Base-by-base conservation (phyloP, 2,329 filamentous ascomycete genomes). In the Ploettnerulaceae sp. region DNA sequence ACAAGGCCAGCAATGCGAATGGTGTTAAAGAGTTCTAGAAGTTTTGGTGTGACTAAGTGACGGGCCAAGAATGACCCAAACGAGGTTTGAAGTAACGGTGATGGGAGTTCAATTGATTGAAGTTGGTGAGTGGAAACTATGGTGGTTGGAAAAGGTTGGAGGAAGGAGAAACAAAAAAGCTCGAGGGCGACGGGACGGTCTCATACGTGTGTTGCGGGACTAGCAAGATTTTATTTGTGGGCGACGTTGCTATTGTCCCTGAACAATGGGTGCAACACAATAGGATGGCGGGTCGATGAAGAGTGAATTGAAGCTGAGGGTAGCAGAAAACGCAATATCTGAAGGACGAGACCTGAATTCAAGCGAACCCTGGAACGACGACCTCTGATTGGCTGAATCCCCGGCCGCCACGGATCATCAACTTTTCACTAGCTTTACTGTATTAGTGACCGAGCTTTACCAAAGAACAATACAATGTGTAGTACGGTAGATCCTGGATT, bases 241-340 rank as follows among this genome's bases (percentile, higher is more conserved):
- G 39, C 28, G 29, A 33, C 39, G 39, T 25, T 24, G 29, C 14
- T 42, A 42, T 34, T 42, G 39, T 26, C 4, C 14, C 9, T 9
- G 39, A 25, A 34, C 25, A 15, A 9, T 25, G 14, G n/a, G 12
- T 12, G 4, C 29, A 7, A 8, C 12, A 42, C 39, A 42, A 42
- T 42, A 42, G 39, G 9, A 42, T 32, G 21, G 20, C 2, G 21
- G n/a, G 39, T 32, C 20, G 39, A n/a, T 18, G 28, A 29, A 28
- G 39, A 38, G 28, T 42, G 39, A 42, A 42, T 42, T 32, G 37
- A 40, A n/a, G 18, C 20, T 40, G 37, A 21, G 37, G 31, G 31
- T 40, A 40, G 37, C 37, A 40, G 37, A 40, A 40, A 40, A 40
- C 37, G 37, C 37, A 40, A 20, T 40, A 26, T 40, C 37, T 26